Evolutionary conservation across 2,329 filamentous ascomycete species (phyloP), one percentile per base, ranked within the genome.

Genomic region (Epichloe hybrida): DNA sequence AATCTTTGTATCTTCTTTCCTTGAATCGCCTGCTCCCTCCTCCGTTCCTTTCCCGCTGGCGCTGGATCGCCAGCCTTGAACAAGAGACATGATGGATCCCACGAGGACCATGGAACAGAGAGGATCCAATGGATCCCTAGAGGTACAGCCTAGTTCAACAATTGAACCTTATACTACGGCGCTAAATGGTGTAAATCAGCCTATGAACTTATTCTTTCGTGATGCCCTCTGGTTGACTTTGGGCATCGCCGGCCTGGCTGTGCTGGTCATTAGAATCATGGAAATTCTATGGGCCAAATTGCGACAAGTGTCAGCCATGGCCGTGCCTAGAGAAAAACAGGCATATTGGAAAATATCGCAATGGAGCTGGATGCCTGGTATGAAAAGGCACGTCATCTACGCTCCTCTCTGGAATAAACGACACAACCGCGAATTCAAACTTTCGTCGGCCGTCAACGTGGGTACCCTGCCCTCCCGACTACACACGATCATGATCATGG

Each of bases 391-490:
- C 56, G 59, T 85, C 52, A 65, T 66, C 46, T 71, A 84, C 57
- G 80, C 82, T 1, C 82, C 82, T 3, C 66, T 86, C 23, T 76
- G 75, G 66, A 76, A 69, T 13, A 84, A 83, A 61, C 76, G 81
- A 45, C 82, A 85, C 66, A 84, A 84, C 68, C 72, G 79, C 59
- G 81, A 85, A 64, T 74, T 85, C 58, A 73, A 73, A 59, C 66
- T 84, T 48, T 83, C 79, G 49, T 70, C 72, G 8, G 80, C 79
- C 52, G 58, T 80, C 55, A 80, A 79, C 61, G 68, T 77, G 50
- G 75, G 81, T 55, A 84, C 81, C 0, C 67, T 86, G 15, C 82
- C 82, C 0, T 83, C 81, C 1, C 74, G 83, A 50, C 71, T 85
- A 42, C 81, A 86, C 60, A 69, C 68, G 48, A 62, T 81, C 48